phyloP scores from a whole-genome alignment of 768 basidiomycete species.

The Hygrocybe coccinea region DNA sequence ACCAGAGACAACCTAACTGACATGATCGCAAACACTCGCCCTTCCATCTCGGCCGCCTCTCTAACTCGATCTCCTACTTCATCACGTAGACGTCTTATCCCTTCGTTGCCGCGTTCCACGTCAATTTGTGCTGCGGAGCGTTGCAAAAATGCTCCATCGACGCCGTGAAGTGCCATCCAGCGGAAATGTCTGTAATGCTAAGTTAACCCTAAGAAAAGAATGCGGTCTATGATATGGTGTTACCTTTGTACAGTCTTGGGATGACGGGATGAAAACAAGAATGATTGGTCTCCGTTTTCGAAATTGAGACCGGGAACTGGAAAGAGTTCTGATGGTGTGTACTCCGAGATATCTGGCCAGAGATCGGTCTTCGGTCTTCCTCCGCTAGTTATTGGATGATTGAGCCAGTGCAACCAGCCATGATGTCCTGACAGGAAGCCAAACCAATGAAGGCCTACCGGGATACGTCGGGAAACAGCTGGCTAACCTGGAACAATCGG shows the following conservation, averaged over 20 bases:
- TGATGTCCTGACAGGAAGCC: slow-evolving; percentile 52
- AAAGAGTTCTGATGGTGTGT: slow-evolving; percentile 66
- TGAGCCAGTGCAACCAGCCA: slow-evolving; percentile 86
- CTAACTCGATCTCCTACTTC: slow-evolving; percentile 67
- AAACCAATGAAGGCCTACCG: neutral
- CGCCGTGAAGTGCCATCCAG: slow-evolving; percentile 80
- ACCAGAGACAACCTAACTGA: slow-evolving; percentile 31
- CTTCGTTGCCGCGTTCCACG: slow-evolving; percentile 48
- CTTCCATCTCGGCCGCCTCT: slow-evolving; percentile 75
- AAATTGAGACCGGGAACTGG: slow-evolving; percentile 61
- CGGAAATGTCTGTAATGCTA: slow-evolving; percentile 52
- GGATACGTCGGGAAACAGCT: neutral
- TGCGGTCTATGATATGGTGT: neutral
- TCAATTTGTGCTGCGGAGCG: slow-evolving; percentile 71
- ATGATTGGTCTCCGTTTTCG: slow-evolving; percentile 52
- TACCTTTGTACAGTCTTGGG: slow-evolving; percentile 64
- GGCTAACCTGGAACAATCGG: slow-evolving; percentile 55
- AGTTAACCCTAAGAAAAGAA: too few relatives aligned
- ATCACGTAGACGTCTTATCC: slow-evolving; percentile 60
- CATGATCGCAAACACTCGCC: slow-evolving; percentile 82
- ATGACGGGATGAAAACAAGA: slow-evolving; percentile 76
- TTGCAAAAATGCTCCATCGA: slow-evolving; percentile 80
- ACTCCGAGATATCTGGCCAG: slow-evolving; percentile 75
- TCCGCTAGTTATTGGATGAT: slow-evolving; percentile 59
- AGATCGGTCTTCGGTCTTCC: slow-evolving; percentile 71